Conservation (phyloP, 257 asterid species). For the Solanum pennellii region DNA sequence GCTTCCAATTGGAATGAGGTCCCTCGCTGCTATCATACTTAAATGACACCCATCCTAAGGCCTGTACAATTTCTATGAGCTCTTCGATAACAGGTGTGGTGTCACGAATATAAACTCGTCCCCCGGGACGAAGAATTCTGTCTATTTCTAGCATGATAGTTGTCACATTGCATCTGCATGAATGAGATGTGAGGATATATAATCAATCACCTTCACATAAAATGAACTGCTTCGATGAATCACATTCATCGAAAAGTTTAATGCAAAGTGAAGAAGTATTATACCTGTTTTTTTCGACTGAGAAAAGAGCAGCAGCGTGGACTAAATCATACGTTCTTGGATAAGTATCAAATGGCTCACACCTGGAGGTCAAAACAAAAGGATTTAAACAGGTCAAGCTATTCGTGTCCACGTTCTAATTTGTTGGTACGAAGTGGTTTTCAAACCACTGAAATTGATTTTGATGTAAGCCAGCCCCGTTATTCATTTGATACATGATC, state of each 20-base stretch:
- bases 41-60: conserved; percentile 49
- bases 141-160: conserved; percentile 68
- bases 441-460: not conserved
- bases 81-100: conserved; percentile 21
- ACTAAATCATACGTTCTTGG: conserved; percentile 66
- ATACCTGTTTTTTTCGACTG: conserved; percentile 47
- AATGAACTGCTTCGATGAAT: not conserved
- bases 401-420: not conserved
- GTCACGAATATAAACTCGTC: conserved; percentile 56
- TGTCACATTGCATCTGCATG: conserved; percentile 40
- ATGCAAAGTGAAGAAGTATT: not conserved
- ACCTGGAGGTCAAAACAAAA: conserved; percentile 24
- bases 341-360: conserved; percentile 64
- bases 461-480: not conserved
- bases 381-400: not conserved
- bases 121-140: conserved; percentile 58
- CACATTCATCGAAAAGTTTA: not conserved
- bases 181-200: not conserved
- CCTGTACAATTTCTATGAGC: conserved; percentile 32
- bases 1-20: conserved; percentile 50
- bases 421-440: not conserved
- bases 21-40: conserved; percentile 46
- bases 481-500: not conserved
- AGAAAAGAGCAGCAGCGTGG: conserved; percentile 53
- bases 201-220: not conserved